Base-by-base conservation (phyloP, 257 asterid genomes). In the Catharanthus roseus region DNA sequence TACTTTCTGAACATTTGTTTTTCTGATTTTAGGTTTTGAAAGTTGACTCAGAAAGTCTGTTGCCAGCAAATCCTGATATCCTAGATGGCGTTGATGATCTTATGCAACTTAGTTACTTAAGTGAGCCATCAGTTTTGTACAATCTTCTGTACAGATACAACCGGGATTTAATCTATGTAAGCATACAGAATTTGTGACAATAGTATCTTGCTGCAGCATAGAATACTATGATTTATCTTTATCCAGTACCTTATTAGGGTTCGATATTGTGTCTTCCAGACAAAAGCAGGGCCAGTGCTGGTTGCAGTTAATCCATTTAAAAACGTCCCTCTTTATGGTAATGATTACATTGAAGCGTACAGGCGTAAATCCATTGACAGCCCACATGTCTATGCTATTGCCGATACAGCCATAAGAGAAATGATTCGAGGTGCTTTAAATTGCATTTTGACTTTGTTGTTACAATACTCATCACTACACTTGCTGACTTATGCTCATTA, bases 81-180 rank as follows among this genome's bases (percentile, higher is more conserved):
- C 97, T 95, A 78, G 97, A 88, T 79, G 97, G 97, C 24, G 97
- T 95, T 28, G 97, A 88, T 86, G 97, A 95, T 76, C 97, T 95
- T 66, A 89, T 95, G 97, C 97, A 91, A 77, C 89, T 95, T 73
- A 91, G 97, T 84, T 95, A 91, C 85, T 79, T 95, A 47, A 95
- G 88, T 74, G 99, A 95, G 76, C 97, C 99, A 64, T 91, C 99
- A 61, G 99, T 95, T 55, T 77, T 95, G 79, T 88, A 82, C 88
- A 91, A 95, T 85, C 96, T 95, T 77, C 90, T 88, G 82, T 89
- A 86, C 75, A 86, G 99, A 92, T 95, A 95, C 77, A 82, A 83
- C 72, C 87, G 79, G 53, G 97, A 95, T 78, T 72, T 78, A 88
- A 95, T 95, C 64, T 95, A 91, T 70, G 99, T 95, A 86, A 88